Conservation (phyloP, 257 asterid genomes). For the Sherardia arvensis region DNA sequence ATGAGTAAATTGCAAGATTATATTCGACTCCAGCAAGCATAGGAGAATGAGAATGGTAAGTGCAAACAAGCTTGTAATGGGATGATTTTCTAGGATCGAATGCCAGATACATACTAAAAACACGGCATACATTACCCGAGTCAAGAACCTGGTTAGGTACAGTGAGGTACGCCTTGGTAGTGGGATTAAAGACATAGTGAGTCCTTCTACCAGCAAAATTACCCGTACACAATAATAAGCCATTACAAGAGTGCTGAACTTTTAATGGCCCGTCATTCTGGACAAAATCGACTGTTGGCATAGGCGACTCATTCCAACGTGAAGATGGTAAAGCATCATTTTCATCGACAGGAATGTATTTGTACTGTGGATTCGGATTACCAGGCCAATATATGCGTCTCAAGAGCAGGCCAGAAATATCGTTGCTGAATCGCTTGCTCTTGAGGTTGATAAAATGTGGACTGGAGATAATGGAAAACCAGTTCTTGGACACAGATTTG, state of each 20-base stretch:
- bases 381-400: background rate
- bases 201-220: background rate
- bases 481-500: slow-evolving; percentile 28
- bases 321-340: too few relatives aligned
- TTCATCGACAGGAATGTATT: too few relatives aligned
- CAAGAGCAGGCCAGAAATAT: slow-evolving; percentile 10
- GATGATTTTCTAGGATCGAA: slow-evolving; percentile 22
- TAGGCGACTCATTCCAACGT: too few relatives aligned
- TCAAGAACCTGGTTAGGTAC: slow-evolving; percentile 8
- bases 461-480: slow-evolving; percentile 25
- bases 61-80: slow-evolving; percentile 16
- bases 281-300: background rate
- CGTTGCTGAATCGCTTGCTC: slow-evolving; percentile 20
- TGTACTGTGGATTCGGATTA: too few relatives aligned
- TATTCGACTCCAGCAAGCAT: too few relatives aligned
- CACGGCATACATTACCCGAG: too few relatives aligned
- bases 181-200: slow-evolving; percentile 21
- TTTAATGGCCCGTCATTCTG: background rate
- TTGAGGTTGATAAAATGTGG: slow-evolving; percentile 12
- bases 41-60: slow-evolving; percentile 8
- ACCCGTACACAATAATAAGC: slow-evolving; percentile 23
- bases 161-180: slow-evolving; percentile 15
- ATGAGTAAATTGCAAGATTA: slow-evolving; percentile 22
- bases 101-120: slow-evolving; percentile 7
- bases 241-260: slow-evolving; percentile 27